Percentiles rank a stretch among this genome's conserved stretches.
These are phyloP conservation scores for Yamadazyma dushanensis DNA, from an alignment of 1,139 yeast genomes.

Conservation along the genomic window DNA sequence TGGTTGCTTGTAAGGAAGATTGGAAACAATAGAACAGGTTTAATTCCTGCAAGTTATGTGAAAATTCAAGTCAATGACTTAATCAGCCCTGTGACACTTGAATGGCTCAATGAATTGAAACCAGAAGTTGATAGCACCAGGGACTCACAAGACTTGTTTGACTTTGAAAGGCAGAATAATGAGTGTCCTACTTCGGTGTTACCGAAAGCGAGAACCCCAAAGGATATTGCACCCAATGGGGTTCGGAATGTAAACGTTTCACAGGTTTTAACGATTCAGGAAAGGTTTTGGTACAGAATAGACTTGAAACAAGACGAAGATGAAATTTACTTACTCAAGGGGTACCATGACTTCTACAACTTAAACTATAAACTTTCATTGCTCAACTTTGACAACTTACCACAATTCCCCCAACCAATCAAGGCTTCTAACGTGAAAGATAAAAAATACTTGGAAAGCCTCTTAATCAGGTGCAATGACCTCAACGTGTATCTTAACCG, in stretches of 20 bases:
- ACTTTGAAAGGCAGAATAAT: slow-evolving; percentile 13
- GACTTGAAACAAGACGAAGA: slow-evolving; percentile 36
- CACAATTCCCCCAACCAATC: slow-evolving; percentile 42
- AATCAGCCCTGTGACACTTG: slow-evolving; percentile 36
- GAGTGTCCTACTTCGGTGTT: not conserved
- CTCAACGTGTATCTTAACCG: slow-evolving; percentile 35
- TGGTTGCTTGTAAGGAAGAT: slow-evolving; percentile 45
- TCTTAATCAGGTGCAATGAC: slow-evolving; percentile 31
- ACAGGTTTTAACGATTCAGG: slow-evolving; percentile 34
- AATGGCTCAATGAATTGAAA: slow-evolving; percentile 32
- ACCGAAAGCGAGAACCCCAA: not conserved
- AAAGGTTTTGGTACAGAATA: slow-evolving; percentile 44
- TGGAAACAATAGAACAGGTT: slow-evolving; percentile 33
- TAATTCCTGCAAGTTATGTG: slow-evolving; percentile 44
- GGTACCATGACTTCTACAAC: slow-evolving; percentile 46
- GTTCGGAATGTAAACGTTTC: slow-evolving; percentile 34
- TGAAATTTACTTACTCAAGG: slow-evolving; percentile 32
- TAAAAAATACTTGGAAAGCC: slow-evolving; percentile 20
- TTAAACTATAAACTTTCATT: slow-evolving; percentile 29
- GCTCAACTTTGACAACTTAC: slow-evolving; percentile 22
- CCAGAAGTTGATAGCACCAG: slow-evolving; percentile 5
- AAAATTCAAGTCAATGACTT: slow-evolving; percentile 45
- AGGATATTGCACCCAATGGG: slow-evolving; percentile 16
- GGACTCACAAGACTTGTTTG: slow-evolving; percentile 15
- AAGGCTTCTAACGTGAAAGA: slow-evolving; percentile 15